phyloP scores from a whole-genome alignment of 2,329 filamentous ascomycete genomes.

The Geoglossum cookeanum region DNA sequence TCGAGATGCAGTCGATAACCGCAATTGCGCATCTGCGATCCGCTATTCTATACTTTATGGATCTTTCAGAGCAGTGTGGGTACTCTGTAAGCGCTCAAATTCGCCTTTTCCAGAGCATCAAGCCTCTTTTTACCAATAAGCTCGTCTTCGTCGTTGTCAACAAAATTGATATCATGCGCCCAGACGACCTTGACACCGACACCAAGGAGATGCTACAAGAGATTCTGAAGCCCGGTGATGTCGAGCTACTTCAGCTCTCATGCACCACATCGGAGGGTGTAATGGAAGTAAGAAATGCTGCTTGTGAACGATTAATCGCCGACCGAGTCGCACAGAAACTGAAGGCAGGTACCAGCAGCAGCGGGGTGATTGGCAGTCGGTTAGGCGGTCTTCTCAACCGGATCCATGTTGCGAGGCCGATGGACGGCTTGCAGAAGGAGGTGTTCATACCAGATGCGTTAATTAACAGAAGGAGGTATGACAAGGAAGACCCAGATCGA shows the following conservation, averaged over 20 bases:
- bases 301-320: constrained; percentile 80
- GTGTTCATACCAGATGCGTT: constrained; percentile 75
- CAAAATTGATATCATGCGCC: constrained; percentile 86
- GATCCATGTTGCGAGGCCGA: constrained; percentile 92
- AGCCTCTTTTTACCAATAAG: constrained; percentile 93
- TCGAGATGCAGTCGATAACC: constrained; percentile 97
- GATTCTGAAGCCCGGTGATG: constrained; percentile 69
- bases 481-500: constrained; percentile 74
- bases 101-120: constrained; percentile 87
- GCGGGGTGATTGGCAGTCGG: constrained; percentile 58
- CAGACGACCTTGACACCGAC: constrained; percentile 68
- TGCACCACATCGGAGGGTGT: constrained; percentile 92
- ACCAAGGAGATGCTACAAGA: constrained; percentile 59
- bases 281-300: constrained; percentile 85
- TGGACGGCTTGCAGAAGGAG: constrained; percentile 60
- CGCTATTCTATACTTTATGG: constrained; percentile 95
- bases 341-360: constrained; percentile 62
- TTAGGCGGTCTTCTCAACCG: constrained; percentile 79
- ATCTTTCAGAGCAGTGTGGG: constrained; percentile 88
- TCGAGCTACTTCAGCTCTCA: constrained; percentile 81
- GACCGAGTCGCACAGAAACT: constrained; percentile 91
- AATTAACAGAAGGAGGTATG: constrained; percentile 69
- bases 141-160: constrained; percentile 93
- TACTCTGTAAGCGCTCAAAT: constrained; percentile 89
- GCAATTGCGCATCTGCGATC: constrained; percentile 92